Conservation (phyloP, 225 moss, liverwort and hornwort species). For the Bryoerythrophyllum caledonicum region DNA sequence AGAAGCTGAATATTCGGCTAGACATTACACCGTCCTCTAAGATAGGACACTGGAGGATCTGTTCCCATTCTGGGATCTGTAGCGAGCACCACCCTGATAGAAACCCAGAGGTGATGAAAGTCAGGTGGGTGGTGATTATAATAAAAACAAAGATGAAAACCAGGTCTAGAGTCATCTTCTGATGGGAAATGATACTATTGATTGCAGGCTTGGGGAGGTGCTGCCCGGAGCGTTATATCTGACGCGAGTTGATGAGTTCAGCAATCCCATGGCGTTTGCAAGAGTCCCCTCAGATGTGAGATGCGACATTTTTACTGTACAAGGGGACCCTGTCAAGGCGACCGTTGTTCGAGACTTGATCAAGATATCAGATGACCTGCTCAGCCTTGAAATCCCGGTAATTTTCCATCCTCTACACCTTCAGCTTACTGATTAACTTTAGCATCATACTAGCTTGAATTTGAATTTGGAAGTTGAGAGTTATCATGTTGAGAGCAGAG, state of each 20-base stretch:
- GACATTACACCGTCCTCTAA: constrained; percentile 28
- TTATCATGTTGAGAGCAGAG: constrained; percentile 26
- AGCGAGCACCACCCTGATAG: constrained; percentile 16
- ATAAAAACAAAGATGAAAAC: no score
- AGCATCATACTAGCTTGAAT: background rate
- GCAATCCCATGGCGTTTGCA: constrained; percentile 37
- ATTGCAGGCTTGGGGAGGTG: constrained; percentile 35
- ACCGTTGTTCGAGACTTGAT: constrained; percentile 14
- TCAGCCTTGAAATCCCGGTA: constrained; percentile 40
- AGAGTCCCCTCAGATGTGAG: constrained; percentile 20
- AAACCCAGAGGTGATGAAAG: constrained; percentile 22
- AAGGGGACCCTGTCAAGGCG: constrained; percentile 13
- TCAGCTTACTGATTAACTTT: no score
- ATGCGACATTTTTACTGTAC: constrained; percentile 10
- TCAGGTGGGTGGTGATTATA: constrained; percentile 23
- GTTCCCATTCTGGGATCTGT: constrained; percentile 44
- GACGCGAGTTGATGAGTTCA: constrained; percentile 36
- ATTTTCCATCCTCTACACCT: background rate
- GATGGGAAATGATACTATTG: no score
- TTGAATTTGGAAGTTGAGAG: background rate
- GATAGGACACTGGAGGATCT: constrained; percentile 40
- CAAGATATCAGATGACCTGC: constrained; percentile 19
- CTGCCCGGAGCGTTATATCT: constrained; percentile 41
- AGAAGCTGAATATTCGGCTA: background rate
- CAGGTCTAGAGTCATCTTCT: no score